Percentiles rank a stretch among this genome's conserved stretches.
phyloP scores from a whole-genome alignment of 768 basidiomycete species.

The Dentipellis sp. region DNA sequence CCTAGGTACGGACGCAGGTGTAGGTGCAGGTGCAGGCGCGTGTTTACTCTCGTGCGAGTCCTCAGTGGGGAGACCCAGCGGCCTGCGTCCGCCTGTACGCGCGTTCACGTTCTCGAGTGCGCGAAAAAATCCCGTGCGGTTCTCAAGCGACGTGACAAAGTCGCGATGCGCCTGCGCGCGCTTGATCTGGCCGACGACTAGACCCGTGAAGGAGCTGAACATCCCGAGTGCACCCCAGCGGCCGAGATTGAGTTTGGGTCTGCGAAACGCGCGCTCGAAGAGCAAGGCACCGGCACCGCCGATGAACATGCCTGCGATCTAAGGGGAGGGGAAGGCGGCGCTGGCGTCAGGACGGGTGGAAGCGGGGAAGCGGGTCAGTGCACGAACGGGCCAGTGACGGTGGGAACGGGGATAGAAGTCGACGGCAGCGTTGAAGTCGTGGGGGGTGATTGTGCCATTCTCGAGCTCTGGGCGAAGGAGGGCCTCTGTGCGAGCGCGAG shows the following conservation, averaged over 20 bases:
- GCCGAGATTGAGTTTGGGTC: constrained; percentile 21
- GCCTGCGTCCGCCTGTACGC: constrained; percentile 11
- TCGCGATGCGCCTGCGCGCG: constrained; percentile 20
- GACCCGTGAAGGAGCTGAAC: constrained; percentile 20
- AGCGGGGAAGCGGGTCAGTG: constrained; percentile 6
- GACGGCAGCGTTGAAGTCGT: constrained; percentile 49
- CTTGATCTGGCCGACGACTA: constrained; percentile 22
- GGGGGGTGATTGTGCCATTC: constrained; percentile 35
- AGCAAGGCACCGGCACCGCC: constrained; percentile 19
- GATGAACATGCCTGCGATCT: constrained; percentile 17
- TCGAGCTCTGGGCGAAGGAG: constrained; percentile 46
- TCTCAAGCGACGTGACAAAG: constrained; percentile 23
- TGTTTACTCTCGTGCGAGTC: constrained; percentile 7
- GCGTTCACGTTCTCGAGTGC: constrained; percentile 24
- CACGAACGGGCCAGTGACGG: constrained; percentile 35
- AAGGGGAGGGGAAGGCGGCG: constrained; percentile 5
- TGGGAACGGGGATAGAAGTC: constrained; percentile 43
- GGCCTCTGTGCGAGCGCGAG: constrained; percentile 30
- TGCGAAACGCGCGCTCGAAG: constrained; percentile 17
- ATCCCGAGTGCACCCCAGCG: constrained; percentile 18
- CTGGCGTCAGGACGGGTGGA: constrained; percentile 1
- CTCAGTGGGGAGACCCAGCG: constrained; percentile 11
- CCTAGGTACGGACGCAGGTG: not conserved
- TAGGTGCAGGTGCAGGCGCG: constrained; percentile 1
- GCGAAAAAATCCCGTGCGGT: constrained; percentile 21